Evolutionary conservation across 305 asterid species (phyloP), one percentile per base, ranked within the genome.

Genomic region (Rubia peregrina): DNA sequence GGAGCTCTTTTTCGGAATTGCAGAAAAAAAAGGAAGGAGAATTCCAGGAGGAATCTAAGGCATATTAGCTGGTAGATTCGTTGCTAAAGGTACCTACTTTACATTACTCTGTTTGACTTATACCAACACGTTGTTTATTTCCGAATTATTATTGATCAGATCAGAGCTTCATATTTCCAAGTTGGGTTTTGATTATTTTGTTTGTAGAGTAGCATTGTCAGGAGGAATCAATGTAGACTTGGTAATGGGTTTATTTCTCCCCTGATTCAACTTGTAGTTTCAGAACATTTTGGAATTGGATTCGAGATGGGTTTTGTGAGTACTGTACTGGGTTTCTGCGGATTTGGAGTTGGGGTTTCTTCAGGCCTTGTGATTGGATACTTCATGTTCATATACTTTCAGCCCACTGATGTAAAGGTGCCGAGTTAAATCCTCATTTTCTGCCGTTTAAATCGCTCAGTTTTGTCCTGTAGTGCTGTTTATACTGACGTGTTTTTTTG

Each of bases 331-430:
- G 96, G 98, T 60, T 82, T 91, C 40, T 79, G 89, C 74, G 99
- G 99, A 84, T 91, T 95, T 75, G 99, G 99, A 81, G 87, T 91
- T 68, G 99, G 99, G 74, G 59, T 95, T 72, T 86, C 98, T 55
- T 30, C 85, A 69, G 99, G 99, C 4, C 70, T 91, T 62, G 81
- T 81, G 69, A 71, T 86, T 70, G 99, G 99, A 0, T 94, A 94
- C 75, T 90, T 73, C 80, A 61, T 91, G 64, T 94, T 94, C 96
- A 84, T 94, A 84, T 91, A 88, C 76, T 91, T 89, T 67, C 97
- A 89, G 75, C 97, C 98, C 53, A 21, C 67, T 79, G 95, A 91
- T 81, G 98, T 94, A 66, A 87, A 94, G 99, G 99, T 91, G 61
- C 14, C 22, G 12, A 9, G 26, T 41, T 64, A 1, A 38, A 12